Base-by-base conservation (phyloP, 768 basidiomycete species). In the Trametopsis cervina region DNA sequence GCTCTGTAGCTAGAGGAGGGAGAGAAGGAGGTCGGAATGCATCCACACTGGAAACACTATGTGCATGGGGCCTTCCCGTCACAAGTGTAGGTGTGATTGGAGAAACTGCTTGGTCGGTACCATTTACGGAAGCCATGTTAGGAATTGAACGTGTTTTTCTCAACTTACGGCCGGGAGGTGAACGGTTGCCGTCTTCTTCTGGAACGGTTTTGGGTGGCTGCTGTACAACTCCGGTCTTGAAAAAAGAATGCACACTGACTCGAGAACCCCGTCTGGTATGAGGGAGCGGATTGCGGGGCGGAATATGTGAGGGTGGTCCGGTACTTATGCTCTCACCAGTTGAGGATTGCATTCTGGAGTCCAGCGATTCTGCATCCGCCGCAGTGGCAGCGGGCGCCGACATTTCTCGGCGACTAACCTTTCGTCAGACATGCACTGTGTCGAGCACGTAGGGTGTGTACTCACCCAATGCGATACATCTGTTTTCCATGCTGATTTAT, bases 381-480 rank as follows among this genome's bases (percentile, higher is more conserved):
- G 68, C 72, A 10, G 71, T 66, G 11, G 74, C 73, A 15, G 70
- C 79, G 6, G 85, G 84, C 1, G 85, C 80, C 37, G 77, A 69
- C 23, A 77, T 67, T 55, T 79, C 80, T 45, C 81, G 80, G 47
- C 42, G 38, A 13, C 40, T 46, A n/a, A 53, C 15, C 24, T 11
- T 10, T 3, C 22, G 12, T 42, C 12, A 5, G 44, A 11, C 25
- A 39, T 37, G 11, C 50, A 4, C 7, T 15, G 2, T 15, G 42
- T 25, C 26, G 40, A 22, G 35, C 4, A n/a, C 26, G 42, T 15
- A 40, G 49, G n/a, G 6, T 13, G 11, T 4, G n/a, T 11, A 75
- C 82, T 64, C 51, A 89, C 87, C 85, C 81, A 39, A 92, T 75
- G 42, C 89, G 83, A 66, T 72, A 89, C 73, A 85, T 78, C 61